Conservation (phyloP, 2,329 filamentous ascomycete species). For the Cladosporium sp. region DNA sequence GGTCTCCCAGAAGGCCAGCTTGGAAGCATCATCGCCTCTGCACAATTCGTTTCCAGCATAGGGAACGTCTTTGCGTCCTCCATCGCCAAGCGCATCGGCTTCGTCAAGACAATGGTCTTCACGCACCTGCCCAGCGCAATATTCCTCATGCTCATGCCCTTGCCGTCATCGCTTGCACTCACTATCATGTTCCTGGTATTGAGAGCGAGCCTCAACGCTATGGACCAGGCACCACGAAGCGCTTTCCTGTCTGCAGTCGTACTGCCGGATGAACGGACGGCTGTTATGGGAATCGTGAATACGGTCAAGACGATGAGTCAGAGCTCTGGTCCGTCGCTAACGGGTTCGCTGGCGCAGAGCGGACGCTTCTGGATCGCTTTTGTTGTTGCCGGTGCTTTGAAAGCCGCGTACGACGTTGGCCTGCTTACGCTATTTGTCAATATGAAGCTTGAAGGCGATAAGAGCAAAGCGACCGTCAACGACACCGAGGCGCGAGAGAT, state of each 20-base stretch:
- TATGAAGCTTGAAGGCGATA: neutral
- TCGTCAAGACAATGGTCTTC: constrained; percentile 58
- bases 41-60: constrained; percentile 36
- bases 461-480: neutral
- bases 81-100: constrained; percentile 59
- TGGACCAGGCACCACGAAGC: constrained; percentile 67
- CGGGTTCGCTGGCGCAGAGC: constrained; percentile 57
- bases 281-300: constrained; percentile 67
- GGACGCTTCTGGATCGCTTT: constrained; percentile 60
- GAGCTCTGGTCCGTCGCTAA: constrained; percentile 59
- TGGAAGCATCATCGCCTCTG: constrained; percentile 50
- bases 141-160: constrained; percentile 57
- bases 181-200: constrained; percentile 59
- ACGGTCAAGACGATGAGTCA: constrained; percentile 63
- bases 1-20: constrained; percentile 47
- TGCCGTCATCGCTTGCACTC: constrained; percentile 50
- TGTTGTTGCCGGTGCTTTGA: constrained; percentile 58
- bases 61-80: constrained; percentile 52
- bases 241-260: constrained; percentile 67
- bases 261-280: constrained; percentile 62
- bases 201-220: constrained; percentile 59
- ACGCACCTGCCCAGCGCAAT: constrained; percentile 67
- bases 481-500: neutral
- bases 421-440: constrained; percentile 28
- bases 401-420: constrained; percentile 46